Conservation (phyloP, 805 yeast genomes). For the Sugiyamaella floridensis region DNA sequence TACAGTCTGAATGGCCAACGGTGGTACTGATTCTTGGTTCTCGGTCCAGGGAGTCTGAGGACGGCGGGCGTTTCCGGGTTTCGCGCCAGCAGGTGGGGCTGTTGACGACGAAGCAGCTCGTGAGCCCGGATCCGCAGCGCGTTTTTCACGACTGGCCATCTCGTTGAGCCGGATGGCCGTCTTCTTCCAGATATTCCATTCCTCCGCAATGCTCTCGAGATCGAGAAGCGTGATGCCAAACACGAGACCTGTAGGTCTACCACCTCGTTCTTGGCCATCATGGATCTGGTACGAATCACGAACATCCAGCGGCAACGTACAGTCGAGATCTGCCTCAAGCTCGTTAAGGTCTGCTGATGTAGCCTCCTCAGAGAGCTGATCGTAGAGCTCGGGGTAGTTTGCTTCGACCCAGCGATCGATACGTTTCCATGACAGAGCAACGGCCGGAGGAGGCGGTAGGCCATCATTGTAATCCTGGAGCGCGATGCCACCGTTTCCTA, state of each 20-base stretch:
- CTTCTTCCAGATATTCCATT: slow-evolving; percentile 77
- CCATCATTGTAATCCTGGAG: slow-evolving; percentile 45
- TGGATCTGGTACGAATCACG: slow-evolving; percentile 72
- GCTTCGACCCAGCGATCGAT: slow-evolving; percentile 76
- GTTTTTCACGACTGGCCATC: neutral
- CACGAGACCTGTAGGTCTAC: slow-evolving; percentile 67
- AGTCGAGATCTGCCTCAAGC: slow-evolving; percentile 73
- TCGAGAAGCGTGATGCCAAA: slow-evolving; percentile 78
- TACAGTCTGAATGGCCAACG: slow-evolving; percentile 58
- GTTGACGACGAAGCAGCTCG: slow-evolving; percentile 3
- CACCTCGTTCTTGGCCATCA: slow-evolving; percentile 84
- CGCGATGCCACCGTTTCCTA: slow-evolving; percentile 31
- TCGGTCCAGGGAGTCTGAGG: slow-evolving; percentile 29
- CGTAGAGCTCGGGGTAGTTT: slow-evolving; percentile 73
- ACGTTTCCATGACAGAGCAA: slow-evolving; percentile 78
- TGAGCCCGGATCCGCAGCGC: neutral
- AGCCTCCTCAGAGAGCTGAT: slow-evolving; percentile 70
- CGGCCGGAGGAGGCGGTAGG: slow-evolving; percentile 52
- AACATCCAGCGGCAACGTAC: slow-evolving; percentile 72
- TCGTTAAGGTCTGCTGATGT: slow-evolving; percentile 73
- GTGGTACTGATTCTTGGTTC: slow-evolving; percentile 67
- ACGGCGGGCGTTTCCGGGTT: slow-evolving; percentile 20
- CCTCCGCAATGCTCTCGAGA: slow-evolving; percentile 70
- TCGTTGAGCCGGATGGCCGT: slow-evolving; percentile 29
- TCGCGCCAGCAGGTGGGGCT: slow-evolving; percentile 6